A percentile compares a stretch with the other conserved stretches of the same genome.
Conservation (phyloP, 1,284 basidiomycete species). For the Cryptococcus jaspeensis region DNA sequence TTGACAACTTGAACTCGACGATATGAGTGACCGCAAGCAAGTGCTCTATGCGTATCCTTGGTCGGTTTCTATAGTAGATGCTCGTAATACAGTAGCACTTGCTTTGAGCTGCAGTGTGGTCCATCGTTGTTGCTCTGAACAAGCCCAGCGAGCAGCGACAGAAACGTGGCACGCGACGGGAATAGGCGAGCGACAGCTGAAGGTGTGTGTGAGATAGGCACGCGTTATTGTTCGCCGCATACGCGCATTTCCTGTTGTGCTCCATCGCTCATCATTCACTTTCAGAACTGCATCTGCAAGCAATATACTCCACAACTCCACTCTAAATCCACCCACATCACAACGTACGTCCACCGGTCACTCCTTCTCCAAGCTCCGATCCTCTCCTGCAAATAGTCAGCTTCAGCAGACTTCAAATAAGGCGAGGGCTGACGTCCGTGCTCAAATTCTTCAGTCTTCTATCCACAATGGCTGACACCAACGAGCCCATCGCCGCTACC, state of each 20-base stretch:
- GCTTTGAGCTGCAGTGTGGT: no score
- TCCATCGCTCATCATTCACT: not conserved
- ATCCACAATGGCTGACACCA: slow-evolving; percentile 4
- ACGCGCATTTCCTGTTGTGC: not conserved
- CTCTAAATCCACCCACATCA: not conserved
- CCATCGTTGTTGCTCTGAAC: no score
- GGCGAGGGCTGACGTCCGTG: slow-evolving; percentile 7
- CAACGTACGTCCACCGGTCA: not conserved
- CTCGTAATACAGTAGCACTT: no score
- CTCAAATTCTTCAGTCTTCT: slow-evolving; percentile 1
- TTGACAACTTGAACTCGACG: no score
- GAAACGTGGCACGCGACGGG: slow-evolving; percentile 10
- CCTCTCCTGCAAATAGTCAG: no score
- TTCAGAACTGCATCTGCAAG: not conserved
- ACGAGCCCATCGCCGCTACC: not conserved
- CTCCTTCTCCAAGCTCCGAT: no score
- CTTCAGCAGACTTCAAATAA: not conserved
- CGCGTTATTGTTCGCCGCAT: not conserved
- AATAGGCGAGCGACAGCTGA: not conserved
- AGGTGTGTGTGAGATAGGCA: not conserved
- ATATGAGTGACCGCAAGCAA: no score
- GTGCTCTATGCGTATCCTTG: no score
- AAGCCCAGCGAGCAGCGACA: no score
- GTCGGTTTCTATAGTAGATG: no score
- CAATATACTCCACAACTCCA: no score